These are phyloP conservation scores for Solanum chacoense DNA, from an alignment of 305 asterid species.

Conservation along the genomic window DNA sequence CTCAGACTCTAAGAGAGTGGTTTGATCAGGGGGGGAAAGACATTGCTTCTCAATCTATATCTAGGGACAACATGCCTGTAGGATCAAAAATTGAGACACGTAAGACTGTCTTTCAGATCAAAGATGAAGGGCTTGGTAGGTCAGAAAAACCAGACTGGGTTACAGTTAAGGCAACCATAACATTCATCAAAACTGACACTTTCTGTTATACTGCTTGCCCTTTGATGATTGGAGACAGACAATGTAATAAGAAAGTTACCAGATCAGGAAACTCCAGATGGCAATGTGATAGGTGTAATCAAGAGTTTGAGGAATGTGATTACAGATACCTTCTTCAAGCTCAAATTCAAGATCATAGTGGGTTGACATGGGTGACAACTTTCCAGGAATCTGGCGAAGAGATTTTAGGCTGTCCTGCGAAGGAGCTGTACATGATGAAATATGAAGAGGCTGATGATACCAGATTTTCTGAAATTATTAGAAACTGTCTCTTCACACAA, in stretches of 20 bases:
- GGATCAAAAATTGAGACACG: slow-evolving; percentile 66
- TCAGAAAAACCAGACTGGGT: slow-evolving; percentile 93
- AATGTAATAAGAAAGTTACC: slow-evolving; percentile 79
- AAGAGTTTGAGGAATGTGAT: slow-evolving; percentile 80
- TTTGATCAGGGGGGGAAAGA: slow-evolving; percentile 69
- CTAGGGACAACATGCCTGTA: slow-evolving; percentile 51
- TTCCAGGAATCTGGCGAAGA: slow-evolving; percentile 92
- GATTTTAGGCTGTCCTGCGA: slow-evolving; percentile 75
- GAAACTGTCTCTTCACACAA: slow-evolving; percentile 52
- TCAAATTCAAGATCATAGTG: slow-evolving; percentile 81
- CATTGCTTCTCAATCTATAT: slow-evolving; percentile 57
- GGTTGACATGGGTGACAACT: slow-evolving; percentile 91
- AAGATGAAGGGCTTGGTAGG: slow-evolving; percentile 89
- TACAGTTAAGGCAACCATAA: slow-evolving; percentile 65
- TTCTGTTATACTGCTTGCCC: slow-evolving; percentile 96
- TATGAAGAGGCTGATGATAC: slow-evolving; percentile 41
- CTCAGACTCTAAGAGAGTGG: slow-evolving; percentile 54
- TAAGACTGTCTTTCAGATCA: slow-evolving; percentile 62
- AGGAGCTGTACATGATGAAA: slow-evolving; percentile 57
- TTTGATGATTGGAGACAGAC: slow-evolving; percentile 84
- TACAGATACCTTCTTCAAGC: slow-evolving; percentile 84
- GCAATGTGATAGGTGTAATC: slow-evolving; percentile 84
- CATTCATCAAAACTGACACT: slow-evolving; percentile 75
- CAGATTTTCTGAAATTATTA: slow-evolving; percentile 44
- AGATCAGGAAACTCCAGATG: slow-evolving; percentile 62